These are phyloP conservation scores for Liquidambar formosana DNA, from an alignment of 164 flowering plant genomes.

Conservation along the genomic window DNA sequence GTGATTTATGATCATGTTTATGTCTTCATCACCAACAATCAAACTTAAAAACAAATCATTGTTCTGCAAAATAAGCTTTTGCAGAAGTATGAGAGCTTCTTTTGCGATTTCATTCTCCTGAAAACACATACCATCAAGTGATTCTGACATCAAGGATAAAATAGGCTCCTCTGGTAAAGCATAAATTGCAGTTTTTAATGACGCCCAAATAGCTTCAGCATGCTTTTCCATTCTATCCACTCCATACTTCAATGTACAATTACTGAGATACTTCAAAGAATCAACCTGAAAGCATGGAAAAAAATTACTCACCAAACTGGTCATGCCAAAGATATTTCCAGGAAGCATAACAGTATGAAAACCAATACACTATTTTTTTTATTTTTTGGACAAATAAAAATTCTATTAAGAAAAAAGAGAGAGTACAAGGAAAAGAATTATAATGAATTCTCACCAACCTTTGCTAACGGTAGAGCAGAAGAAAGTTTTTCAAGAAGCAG, in stretches of 20 bases:
- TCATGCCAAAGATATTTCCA: background rate
- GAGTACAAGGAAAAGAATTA: background rate
- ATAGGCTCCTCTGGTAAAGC: constrained; percentile 33
- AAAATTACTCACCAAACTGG: background rate
- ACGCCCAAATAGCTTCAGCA: constrained; percentile 67
- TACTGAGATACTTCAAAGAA: constrained; percentile 74
- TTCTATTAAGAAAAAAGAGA: too few species aligned
- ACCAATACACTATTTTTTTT: background rate
- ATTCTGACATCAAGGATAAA: constrained; percentile 32
- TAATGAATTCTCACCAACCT: constrained; percentile 48
- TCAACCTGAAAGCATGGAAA: constrained; percentile 61
- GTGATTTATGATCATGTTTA: constrained; percentile 46
- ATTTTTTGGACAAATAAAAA: too few species aligned
- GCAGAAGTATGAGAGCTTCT: constrained; percentile 65
- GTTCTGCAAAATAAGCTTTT: constrained; percentile 44
- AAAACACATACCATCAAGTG: constrained; percentile 32
- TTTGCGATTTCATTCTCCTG: constrained; percentile 52
- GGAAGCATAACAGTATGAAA: background rate
- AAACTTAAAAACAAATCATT: constrained; percentile 35
- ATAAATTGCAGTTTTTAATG: constrained; percentile 55
- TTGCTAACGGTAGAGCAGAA: constrained; percentile 72
- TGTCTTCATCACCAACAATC: constrained; percentile 61
- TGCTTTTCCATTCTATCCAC: constrained; percentile 65
- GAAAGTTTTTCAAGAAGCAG: constrained; percentile 91
- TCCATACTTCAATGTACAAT: constrained; percentile 65